Evolutionary conservation across 2,329 filamentous ascomycete genomes (phyloP).

Genomic region (Colletotrichum musae): DNA sequence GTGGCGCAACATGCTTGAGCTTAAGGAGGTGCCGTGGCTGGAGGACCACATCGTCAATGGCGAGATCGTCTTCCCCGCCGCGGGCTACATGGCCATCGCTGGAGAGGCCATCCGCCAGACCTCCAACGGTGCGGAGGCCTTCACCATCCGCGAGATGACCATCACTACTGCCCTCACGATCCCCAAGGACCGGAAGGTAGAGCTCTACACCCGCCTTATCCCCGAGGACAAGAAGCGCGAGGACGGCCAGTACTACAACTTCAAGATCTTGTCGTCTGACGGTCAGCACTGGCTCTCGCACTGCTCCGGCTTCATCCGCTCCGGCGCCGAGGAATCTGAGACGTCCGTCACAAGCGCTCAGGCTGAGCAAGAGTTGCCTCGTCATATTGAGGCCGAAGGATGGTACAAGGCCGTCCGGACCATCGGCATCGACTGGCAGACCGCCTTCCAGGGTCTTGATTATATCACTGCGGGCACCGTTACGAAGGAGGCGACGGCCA

Average conservation of each 20-base stretch:
- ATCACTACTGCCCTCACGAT: slow-evolving; percentile 49
- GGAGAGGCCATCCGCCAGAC: slow-evolving; percentile 31
- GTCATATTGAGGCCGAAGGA: slow-evolving; percentile 10
- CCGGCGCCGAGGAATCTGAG: slow-evolving; percentile 10
- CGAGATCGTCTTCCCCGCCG: slow-evolving; percentile 27
- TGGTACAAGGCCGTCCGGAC: slow-evolving; percentile 33
- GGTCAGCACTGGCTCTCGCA: slow-evolving; percentile 48
- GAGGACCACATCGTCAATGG: slow-evolving; percentile 35
- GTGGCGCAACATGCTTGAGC: slow-evolving; percentile 32
- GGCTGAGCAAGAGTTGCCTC: slow-evolving; percentile 14
- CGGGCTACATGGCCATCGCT: slow-evolving; percentile 29
- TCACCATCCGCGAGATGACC: slow-evolving; percentile 49
- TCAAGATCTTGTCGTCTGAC: slow-evolving; percentile 50
- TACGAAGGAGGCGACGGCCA: slow-evolving; percentile 5
- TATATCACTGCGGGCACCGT: slow-evolving; percentile 22
- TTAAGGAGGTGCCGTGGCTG: slow-evolving; percentile 33
- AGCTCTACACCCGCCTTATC: slow-evolving; percentile 51
- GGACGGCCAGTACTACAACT: slow-evolving; percentile 49
- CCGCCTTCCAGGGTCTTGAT: slow-evolving; percentile 25
- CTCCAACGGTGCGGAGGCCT: slow-evolving; percentile 38
- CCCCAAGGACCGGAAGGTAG: slow-evolving; percentile 45
- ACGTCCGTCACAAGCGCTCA: slow-evolving; percentile 2
- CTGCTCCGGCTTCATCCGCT: slow-evolving; percentile 41
- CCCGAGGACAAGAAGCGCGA: slow-evolving; percentile 15
- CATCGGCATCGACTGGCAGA: slow-evolving; percentile 30